Evolutionary conservation across 805 yeast species (phyloP), one percentile per base, ranked within the genome.

Genomic region (Jamesozyma gamospora): DNA sequence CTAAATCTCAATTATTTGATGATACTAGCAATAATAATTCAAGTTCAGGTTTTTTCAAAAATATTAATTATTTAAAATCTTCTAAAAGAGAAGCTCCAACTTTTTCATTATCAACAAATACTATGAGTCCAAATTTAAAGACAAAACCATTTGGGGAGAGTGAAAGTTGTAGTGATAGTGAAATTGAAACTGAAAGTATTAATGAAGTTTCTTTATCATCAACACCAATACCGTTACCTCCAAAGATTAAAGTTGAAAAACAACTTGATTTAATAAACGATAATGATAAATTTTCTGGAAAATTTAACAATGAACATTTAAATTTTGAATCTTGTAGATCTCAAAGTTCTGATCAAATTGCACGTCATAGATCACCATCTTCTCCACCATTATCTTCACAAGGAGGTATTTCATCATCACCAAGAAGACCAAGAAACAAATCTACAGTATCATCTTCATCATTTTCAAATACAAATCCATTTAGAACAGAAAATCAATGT

Each of bases 401-500:
- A 24, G 12, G 12, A 24, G 12, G 12, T n/a, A 7, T 25, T 3
- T 3, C 13, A 10, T 12, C 4, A 29, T 24, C 34, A 4, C 24
- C 24, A 17, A 33, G 35, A n/a, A 33, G 37, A 17, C 21, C 28
- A 9, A 32, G 35, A 19, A 28, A 17, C 15, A 26, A 21, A 16
- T 34, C 36, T 4, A 32, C 4, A 14, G 36, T 16, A 38, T 40
- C 17, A 15, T 24, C 8, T 19, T 37, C 2, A 6, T 5, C 24
- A 21, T 21, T 21, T 21, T 21, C 24, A 21, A 21, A 21, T 21
- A 36, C 37, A 14, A 44, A 44, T 16, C 47, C 47, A 16, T 44
- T 44, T 28, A 35, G 44, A 28, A 25, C n/a, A 17, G 34, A 31
- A 6, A 31, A 18, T 10, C 16, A 31, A 14, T 14, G 7, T 18